Evolutionary conservation across 371 early-diverging fungal genomes (phyloP).

Genomic region (Apophysomyces sp.): DNA sequence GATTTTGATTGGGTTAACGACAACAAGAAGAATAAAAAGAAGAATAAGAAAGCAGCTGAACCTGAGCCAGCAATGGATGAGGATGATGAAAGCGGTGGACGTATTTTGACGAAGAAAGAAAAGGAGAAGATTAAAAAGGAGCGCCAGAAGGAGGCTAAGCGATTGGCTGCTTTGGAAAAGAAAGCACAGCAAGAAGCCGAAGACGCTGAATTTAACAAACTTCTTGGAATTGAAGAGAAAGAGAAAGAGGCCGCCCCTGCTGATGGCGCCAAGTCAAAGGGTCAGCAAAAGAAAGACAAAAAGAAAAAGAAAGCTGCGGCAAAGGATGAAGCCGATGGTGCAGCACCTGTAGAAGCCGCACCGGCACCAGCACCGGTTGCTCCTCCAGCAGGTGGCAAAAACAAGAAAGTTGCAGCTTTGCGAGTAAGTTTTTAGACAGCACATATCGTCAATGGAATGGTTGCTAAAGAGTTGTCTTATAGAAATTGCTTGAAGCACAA

Average conservation of each 20-base stretch:
- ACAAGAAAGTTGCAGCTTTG: conserved; percentile 50
- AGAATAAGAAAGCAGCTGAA: conserved; percentile 33
- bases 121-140: conserved; percentile 45
- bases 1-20: conserved; percentile 34
- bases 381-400: conserved; percentile 26
- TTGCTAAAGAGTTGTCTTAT: background rate
- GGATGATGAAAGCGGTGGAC: conserved; percentile 25
- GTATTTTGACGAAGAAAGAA: conserved; percentile 17
- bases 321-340: conserved; percentile 20
- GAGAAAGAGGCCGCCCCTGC: conserved; percentile 6
- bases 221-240: conserved; percentile 28
- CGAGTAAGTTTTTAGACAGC: conserved; percentile 32
- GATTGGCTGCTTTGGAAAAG: conserved; percentile 49
- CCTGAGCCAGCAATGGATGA: conserved; percentile 10
- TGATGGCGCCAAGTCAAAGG: conserved; percentile 25
- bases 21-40: conserved; percentile 41
- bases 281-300: conserved; percentile 39
- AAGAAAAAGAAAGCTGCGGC: conserved; percentile 35
- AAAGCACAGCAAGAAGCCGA: conserved; percentile 39
- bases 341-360: conserved; percentile 19
- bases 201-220: conserved; percentile 35
- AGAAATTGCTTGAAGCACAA: conserved; percentile 55
- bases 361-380: conserved; percentile 26
- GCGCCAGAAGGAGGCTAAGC: conserved; percentile 49
- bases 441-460: background rate